Percentiles rank a stretch among this genome's conserved stretches.
Conservation (phyloP, 352 stramenopile genomes). For the Globisporangium ultimum region DNA sequence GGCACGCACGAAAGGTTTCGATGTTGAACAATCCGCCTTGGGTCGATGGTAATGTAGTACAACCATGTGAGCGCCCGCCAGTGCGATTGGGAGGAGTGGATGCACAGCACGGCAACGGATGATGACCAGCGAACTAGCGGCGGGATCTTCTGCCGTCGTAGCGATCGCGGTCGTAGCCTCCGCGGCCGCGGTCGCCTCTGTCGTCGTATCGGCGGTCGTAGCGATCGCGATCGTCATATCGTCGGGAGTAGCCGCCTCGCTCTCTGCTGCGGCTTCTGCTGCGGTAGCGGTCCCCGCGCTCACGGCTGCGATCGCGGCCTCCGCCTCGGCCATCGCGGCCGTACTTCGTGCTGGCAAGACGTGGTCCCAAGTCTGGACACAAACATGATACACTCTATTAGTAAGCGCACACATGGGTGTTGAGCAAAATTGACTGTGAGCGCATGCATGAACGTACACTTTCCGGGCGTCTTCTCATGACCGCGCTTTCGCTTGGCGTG, state of each 20-base stretch:
- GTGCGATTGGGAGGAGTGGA: not conserved
- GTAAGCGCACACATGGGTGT: too few species aligned
- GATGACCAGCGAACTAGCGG: conserved; percentile 19
- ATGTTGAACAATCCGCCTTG: conserved; percentile 4
- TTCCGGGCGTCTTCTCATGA: conserved; percentile 80
- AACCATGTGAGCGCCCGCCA: not conserved
- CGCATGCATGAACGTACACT: conserved; percentile 45
- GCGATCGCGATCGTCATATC: conserved; percentile 45
- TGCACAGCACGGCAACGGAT: not conserved
- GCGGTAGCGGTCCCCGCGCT: conserved; percentile 35
- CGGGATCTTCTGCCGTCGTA: conserved; percentile 36
- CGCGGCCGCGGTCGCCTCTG: conserved; percentile 36
- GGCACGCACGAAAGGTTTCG: conserved; percentile 23
- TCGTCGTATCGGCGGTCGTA: conserved; percentile 38
- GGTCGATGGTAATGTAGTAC: not conserved
- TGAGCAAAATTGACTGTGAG: too few species aligned
- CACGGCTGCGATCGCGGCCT: conserved; percentile 22
- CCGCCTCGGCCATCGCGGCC: conserved; percentile 25
- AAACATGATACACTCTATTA: too few species aligned
- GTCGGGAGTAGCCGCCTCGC: conserved; percentile 29
- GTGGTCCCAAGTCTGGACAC: conserved; percentile 59
- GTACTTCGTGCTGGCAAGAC: conserved; percentile 74
- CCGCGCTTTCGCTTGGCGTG: conserved; percentile 77
- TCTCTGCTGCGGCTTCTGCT: conserved; percentile 45
- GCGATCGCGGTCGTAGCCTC: conserved; percentile 54